These are phyloP conservation scores for Ascochyta viciae-villosae DNA, from an alignment of 2,329 filamentous ascomycete species.

Conservation along the genomic window DNA sequence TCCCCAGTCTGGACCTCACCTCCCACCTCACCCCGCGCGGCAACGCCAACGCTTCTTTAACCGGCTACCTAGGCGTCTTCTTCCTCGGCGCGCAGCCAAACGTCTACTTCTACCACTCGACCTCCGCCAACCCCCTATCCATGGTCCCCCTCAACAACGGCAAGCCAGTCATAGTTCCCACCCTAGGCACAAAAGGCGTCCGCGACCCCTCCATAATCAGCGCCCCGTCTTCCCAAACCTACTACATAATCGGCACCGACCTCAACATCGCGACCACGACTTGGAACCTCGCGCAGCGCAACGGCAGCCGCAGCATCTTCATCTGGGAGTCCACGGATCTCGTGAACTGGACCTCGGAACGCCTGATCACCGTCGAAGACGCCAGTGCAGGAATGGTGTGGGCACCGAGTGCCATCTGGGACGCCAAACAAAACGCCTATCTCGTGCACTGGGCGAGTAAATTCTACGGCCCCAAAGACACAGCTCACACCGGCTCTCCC, in stretches of 20 bases:
- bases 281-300: constrained; percentile 62
- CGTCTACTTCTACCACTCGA: constrained; percentile 63
- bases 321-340: constrained; percentile 64
- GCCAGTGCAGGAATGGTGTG: constrained; percentile 65
- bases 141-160: constrained; percentile 60
- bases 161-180: constrained; percentile 57
- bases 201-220: constrained; percentile 60
- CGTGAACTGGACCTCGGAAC: constrained; percentile 58
- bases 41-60: constrained; percentile 47
- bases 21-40: constrained; percentile 30
- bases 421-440: constrained; percentile 54
- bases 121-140: constrained; percentile 59
- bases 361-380: constrained; percentile 60
- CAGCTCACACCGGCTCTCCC: constrained; percentile 57
- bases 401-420: constrained; percentile 64
- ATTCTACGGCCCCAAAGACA: constrained; percentile 57
- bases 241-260: constrained; percentile 64
- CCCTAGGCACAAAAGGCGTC: constrained; percentile 60
- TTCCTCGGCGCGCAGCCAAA: constrained; percentile 62
- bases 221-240: constrained; percentile 57
- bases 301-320: constrained; percentile 60
- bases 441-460: constrained; percentile 59
- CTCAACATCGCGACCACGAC: constrained; percentile 61
- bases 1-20: constrained; percentile 32
- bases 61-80: constrained; percentile 62